Evolutionary conservation across 1,284 basidiomycete species (phyloP).

Genomic region (Anthracocystis walkeri): DNA sequence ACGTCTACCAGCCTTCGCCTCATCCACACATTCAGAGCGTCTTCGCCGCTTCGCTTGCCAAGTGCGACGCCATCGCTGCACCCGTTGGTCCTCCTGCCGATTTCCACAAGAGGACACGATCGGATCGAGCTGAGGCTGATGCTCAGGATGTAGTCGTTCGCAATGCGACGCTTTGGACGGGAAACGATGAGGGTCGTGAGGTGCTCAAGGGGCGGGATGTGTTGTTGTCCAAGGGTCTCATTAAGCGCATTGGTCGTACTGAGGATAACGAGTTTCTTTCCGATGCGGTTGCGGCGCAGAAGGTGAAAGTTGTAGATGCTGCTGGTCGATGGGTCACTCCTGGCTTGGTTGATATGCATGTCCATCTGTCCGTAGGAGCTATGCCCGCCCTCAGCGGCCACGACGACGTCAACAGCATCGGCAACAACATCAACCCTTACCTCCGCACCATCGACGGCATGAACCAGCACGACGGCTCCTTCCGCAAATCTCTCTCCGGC

Average conservation of each 20-base stretch:
- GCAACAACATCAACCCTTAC: constrained; percentile 76
- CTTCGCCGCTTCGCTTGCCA: constrained; percentile 36
- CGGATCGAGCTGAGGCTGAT: constrained; percentile 79
- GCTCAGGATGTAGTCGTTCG: constrained; percentile 76
- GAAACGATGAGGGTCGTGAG: constrained; percentile 77
- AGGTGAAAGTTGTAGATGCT: constrained; percentile 45
- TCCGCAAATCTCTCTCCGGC: constrained; percentile 75
- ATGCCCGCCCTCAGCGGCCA: constrained; percentile 70
- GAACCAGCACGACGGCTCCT: constrained; percentile 76
- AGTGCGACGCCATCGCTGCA: constrained; percentile 42
- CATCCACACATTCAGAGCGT: constrained; percentile 30
- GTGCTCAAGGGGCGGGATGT: constrained; percentile 73
- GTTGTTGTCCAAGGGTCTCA: constrained; percentile 71
- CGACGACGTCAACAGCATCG: constrained; percentile 72
- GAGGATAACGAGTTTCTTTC: constrained; percentile 4
- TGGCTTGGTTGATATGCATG: constrained; percentile 81
- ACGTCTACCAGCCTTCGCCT: constrained; percentile 42
- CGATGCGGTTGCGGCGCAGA: background rate
- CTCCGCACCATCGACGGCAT: constrained; percentile 76
- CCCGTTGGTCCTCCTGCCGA: constrained; percentile 71
- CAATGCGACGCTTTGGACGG: constrained; percentile 85
- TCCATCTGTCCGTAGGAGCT: constrained; percentile 76
- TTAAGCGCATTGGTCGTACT: constrained; percentile 67
- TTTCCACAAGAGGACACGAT: constrained; percentile 75
- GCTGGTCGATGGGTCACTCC: constrained; percentile 62